phyloP scores from a whole-genome alignment of 1,284 basidiomycete genomes.

The Heimioporus punctisporus region DNA sequence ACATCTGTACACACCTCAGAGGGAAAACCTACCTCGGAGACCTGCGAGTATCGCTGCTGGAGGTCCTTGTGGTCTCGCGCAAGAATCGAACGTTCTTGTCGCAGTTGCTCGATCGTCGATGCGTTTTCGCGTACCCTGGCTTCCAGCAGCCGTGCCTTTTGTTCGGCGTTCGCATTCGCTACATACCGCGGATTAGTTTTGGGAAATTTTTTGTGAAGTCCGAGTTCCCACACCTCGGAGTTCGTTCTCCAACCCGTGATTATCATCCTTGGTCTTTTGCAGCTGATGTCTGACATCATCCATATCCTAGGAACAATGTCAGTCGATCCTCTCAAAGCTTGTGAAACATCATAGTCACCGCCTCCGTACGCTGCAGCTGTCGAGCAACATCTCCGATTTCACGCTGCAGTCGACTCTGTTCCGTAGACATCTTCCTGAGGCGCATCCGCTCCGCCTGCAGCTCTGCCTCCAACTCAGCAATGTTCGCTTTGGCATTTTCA shows the following conservation, averaged over 20 bases:
- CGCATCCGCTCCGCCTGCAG: slow-evolving; percentile 68
- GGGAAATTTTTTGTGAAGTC: slow-evolving; percentile 4
- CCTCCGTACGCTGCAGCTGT: slow-evolving; percentile 70
- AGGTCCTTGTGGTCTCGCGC: slow-evolving; percentile 69
- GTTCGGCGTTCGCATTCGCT: slow-evolving; percentile 67
- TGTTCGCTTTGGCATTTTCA: slow-evolving; percentile 60
- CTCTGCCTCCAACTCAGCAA: slow-evolving; percentile 68
- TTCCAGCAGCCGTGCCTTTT: slow-evolving; percentile 69
- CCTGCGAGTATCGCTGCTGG: slow-evolving; percentile 63
- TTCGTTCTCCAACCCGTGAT: slow-evolving; percentile 67
- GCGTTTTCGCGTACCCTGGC: slow-evolving; percentile 64
- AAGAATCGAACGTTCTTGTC: slow-evolving; percentile 72
- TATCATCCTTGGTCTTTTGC: slow-evolving; percentile 69
- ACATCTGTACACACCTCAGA: neutral
- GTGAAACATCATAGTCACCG: slow-evolving; percentile 39
- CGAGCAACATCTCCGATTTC: slow-evolving; percentile 63
- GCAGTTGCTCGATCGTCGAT: slow-evolving; percentile 68
- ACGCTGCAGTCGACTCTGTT: slow-evolving; percentile 60
- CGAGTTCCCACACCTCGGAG: slow-evolving; percentile 49
- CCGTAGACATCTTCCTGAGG: slow-evolving; percentile 58
- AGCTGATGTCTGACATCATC: slow-evolving; percentile 69
- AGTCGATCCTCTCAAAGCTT: slow-evolving; percentile 8
- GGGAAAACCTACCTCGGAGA: slow-evolving; percentile 55
- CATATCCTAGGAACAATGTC: slow-evolving; percentile 58
- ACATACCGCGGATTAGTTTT: neutral